Evolutionary conservation across 352 stramenopile genomes (phyloP), one percentile per base, ranked within the genome.

Genomic region (Phytophthora vignae): DNA sequence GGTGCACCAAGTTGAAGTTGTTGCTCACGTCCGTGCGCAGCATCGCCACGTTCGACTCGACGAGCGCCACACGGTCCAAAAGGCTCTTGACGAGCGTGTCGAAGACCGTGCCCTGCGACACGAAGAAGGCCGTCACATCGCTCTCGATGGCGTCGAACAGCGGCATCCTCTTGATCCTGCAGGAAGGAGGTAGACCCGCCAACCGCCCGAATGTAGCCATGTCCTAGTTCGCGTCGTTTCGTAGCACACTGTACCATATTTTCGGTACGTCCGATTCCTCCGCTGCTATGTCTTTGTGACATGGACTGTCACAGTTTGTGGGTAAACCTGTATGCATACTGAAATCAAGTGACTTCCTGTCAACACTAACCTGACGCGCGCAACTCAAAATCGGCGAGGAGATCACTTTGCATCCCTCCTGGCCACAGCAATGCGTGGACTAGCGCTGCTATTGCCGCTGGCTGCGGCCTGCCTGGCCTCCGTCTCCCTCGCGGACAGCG

Each of bases 91-190:
- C 70, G 55, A 92, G 73, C 53, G 76, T 48, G 57, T 91, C 85
- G 33, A 91, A 87, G 44, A 90, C 82, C n/a, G 83, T 82, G 38
- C 85, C 85, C 46, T 92, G 83, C n/a, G 85, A 83, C 19, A 92
- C 83, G 36, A 91, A 90, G 80, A 90, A 90, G 62, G 78, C 74
- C 27, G 85, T 73, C 29, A 90, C 71, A 55, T 92, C 83, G 52
- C 70, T 70, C 73, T 92, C 85, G 42, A 92, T 79, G 38, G 69
- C 70, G 50, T 91, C 85, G 66, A 92, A 92, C 33, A 92, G 78
- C 77, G 85, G 74, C 83, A 92, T 91, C 27, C n/a, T 48, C 54
- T 3, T 21, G 46, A 58, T 9, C 42, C 49, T 14, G 25, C 25
- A 27, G 25, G 25, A 27, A 27, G 10, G 33, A 40, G 36, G 25